Percentiles rank a stretch among this genome's conserved stretches.
These are phyloP conservation scores for Exserohilum rostratum DNA, from an alignment of 2,329 filamentous ascomycete genomes.

Conservation along the genomic window DNA sequence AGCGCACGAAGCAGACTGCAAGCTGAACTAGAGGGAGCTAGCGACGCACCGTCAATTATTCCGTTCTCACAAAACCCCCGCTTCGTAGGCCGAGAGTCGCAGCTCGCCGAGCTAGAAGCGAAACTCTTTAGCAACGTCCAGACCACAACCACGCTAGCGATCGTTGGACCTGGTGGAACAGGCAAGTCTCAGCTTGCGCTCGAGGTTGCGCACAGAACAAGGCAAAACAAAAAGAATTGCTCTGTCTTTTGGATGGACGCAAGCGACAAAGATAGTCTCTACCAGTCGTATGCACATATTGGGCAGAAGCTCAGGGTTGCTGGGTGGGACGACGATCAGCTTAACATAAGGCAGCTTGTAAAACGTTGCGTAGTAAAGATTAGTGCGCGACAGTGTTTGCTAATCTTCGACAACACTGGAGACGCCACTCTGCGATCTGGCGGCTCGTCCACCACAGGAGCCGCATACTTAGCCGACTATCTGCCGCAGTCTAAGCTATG, in stretches of 20 bases:
- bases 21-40: constrained; percentile 15
- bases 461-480: no score
- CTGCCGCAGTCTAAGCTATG: background rate
- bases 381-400: constrained; percentile 6
- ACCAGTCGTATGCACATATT: constrained; percentile 41
- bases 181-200: constrained; percentile 37
- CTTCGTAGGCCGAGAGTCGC: constrained; percentile 32
- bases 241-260: constrained; percentile 56
- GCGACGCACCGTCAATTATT: constrained; percentile 26
- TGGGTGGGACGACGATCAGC: constrained; percentile 21
- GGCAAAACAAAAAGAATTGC: constrained; percentile 42
- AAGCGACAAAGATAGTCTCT: constrained; percentile 47
- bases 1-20: constrained; percentile 20
- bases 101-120: constrained; percentile 36
- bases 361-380: constrained; percentile 4
- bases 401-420: constrained; percentile 36
- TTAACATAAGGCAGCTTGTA: constrained; percentile 27
- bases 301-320: constrained; percentile 36
- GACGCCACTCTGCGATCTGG: constrained; percentile 6
- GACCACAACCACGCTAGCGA: constrained; percentile 15
- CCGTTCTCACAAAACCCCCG: constrained; percentile 32
- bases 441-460: constrained; percentile 6
- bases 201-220: constrained; percentile 50
- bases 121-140: constrained; percentile 26
- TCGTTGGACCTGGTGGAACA: constrained; percentile 23